A percentile compares a stretch with the other conserved stretches of the same genome.
Conservation (phyloP, 176 grass and related monocot species). For the Saccharum officinarum region DNA sequence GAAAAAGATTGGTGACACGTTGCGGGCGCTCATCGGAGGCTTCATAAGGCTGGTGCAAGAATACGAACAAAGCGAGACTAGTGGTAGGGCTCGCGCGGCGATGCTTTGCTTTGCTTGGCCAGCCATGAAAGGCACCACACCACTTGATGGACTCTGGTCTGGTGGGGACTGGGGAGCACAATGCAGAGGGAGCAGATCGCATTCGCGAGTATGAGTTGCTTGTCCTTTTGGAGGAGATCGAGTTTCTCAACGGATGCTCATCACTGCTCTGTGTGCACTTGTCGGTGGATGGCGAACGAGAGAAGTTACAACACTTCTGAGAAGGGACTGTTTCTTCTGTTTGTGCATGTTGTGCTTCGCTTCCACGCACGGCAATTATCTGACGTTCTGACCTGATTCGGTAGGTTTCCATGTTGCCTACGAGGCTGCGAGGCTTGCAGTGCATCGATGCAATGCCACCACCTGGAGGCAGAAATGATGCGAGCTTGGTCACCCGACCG, state of each 20-base stretch:
- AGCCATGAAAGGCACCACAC: background rate
- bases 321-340: background rate
- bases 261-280: background rate
- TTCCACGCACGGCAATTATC: background rate
- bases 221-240: background rate
- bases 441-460: too few relatives aligned
- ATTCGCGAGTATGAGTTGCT: background rate
- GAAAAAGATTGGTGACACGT: background rate
- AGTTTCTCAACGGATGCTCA: background rate
- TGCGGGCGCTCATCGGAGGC: background rate
- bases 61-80: background rate
- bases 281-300: background rate
- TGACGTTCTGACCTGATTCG: background rate
- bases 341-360: background rate
- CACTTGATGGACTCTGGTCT: background rate
- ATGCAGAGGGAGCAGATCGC: background rate
- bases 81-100: background rate
- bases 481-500: too few relatives aligned
- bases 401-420: background rate
- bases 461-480: too few relatives aligned
- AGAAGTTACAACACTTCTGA: too few relatives aligned
- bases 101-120: slow-evolving; percentile 13
- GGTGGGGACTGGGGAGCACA: background rate
- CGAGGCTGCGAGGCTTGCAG: background rate
- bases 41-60: background rate